These are phyloP conservation scores for Saccharomycopsis sp. DNA, from an alignment of 805 yeast species.

Conservation along the genomic window DNA sequence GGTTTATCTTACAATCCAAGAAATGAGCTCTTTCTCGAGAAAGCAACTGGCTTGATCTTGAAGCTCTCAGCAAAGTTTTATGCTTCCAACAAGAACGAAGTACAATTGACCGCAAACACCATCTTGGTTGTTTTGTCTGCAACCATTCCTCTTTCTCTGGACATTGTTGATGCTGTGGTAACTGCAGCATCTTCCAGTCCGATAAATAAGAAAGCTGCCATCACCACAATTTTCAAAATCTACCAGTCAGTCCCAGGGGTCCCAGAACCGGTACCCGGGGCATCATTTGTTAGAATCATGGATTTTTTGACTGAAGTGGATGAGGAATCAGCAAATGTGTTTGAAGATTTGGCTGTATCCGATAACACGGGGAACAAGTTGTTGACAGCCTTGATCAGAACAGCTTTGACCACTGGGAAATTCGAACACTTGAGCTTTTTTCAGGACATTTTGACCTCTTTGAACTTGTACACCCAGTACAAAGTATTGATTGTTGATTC, in stretches of 20 bases:
- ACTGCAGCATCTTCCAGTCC: constrained; percentile 46
- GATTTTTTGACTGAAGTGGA: too few species aligned
- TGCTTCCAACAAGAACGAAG: constrained; percentile 40
- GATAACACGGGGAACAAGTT: constrained; percentile 14
- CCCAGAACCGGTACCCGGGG: too few species aligned
- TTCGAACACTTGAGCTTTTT: constrained; percentile 24
- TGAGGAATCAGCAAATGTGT: too few species aligned
- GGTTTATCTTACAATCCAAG: constrained; percentile 49
- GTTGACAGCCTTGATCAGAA: constrained; percentile 11
- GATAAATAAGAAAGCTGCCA: constrained; percentile 34
- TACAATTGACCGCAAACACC: constrained; percentile 78
- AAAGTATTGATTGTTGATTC: constrained; percentile 33
- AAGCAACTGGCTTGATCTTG: constrained; percentile 46
- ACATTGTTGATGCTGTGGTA: constrained; percentile 51
- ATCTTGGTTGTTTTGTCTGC: constrained; percentile 68
- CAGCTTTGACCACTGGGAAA: constrained; percentile 1
- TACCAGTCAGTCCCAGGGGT: constrained; percentile 35
- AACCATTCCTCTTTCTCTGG: constrained; percentile 50
- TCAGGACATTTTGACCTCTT: constrained; percentile 1
- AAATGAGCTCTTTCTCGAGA: constrained; percentile 36
- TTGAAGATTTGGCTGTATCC: neutral
- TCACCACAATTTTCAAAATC: constrained; percentile 39
- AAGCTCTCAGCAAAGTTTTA: constrained; percentile 51
- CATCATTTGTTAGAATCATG: too few species aligned
- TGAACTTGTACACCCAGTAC: too few species aligned